Percentiles rank a stretch among this genome's conserved stretches.
Conservation (phyloP, 2,329 filamentous ascomycete species). For the Colletotrichum sp. region DNA sequence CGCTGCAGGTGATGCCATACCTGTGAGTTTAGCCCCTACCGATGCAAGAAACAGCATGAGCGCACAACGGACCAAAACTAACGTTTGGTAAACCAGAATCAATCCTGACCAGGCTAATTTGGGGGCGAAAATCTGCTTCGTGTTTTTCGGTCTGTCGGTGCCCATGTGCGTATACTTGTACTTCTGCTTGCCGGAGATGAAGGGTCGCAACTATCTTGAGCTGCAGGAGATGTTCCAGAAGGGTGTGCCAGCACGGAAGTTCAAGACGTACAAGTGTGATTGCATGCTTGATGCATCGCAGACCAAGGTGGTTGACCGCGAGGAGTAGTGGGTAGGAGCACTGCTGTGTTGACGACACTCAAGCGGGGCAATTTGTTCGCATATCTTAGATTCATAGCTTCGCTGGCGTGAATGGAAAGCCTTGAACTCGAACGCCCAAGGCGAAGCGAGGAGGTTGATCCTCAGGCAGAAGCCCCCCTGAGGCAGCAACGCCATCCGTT, state of each 20-base stretch:
- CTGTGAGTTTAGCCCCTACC: conserved; percentile 13
- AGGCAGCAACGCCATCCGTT: not conserved
- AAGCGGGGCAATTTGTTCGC: not conserved
- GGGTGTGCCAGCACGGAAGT: not conserved
- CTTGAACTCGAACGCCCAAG: not conserved
- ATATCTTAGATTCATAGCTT: not conserved
- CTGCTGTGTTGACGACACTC: not conserved
- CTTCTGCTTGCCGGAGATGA: conserved; percentile 16
- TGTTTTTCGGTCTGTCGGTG: conserved; percentile 33
- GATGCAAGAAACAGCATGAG: not conserved
- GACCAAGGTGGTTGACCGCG: not conserved
- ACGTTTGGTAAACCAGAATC: conserved; percentile 12
- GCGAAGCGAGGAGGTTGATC: not conserved
- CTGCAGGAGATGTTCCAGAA: conserved; percentile 19
- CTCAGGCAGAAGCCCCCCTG: not conserved
- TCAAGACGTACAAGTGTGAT: conserved; percentile 12
- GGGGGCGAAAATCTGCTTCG: conserved; percentile 34
- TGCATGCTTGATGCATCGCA: not conserved
- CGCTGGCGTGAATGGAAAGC: not conserved
- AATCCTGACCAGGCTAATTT: conserved; percentile 34
- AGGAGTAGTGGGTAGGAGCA: not conserved
- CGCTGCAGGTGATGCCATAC: conserved; percentile 32
- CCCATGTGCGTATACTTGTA: conserved; percentile 26
- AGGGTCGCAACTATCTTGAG: conserved; percentile 18
- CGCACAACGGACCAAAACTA: not conserved